Conservation (phyloP, 2,329 filamentous ascomycete genomes). For the Chaetomium globosum region DNA sequence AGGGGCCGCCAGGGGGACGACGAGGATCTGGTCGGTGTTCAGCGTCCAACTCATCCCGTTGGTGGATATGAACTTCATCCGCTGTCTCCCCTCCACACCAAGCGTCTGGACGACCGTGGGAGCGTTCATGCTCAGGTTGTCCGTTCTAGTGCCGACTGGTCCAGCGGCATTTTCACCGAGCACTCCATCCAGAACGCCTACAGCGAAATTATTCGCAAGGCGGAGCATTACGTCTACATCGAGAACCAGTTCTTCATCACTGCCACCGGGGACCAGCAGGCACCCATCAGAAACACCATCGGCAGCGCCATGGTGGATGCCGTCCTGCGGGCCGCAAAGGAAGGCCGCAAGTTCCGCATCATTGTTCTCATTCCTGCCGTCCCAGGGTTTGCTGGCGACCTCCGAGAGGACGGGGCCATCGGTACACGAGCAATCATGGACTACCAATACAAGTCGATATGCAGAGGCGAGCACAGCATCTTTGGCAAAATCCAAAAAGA, state of each 20-base stretch:
- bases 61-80: slow-evolving; percentile 87
- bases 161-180: slow-evolving; percentile 81
- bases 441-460: slow-evolving; percentile 81
- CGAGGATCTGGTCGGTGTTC: slow-evolving; percentile 85
- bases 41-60: slow-evolving; percentile 84
- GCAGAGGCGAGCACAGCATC: slow-evolving; percentile 79
- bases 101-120: slow-evolving; percentile 66
- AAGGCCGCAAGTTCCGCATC: slow-evolving; percentile 83
- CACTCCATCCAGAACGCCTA: slow-evolving; percentile 89
- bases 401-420: slow-evolving; percentile 70
- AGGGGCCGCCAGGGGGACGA: slow-evolving; percentile 75
- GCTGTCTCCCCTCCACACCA: slow-evolving; percentile 66
- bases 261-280: slow-evolving; percentile 84
- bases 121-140: slow-evolving; percentile 81
- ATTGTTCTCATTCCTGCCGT: slow-evolving; percentile 90
- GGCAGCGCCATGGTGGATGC: slow-evolving; percentile 90
- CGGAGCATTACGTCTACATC: slow-evolving; percentile 93
- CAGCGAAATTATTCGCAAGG: slow-evolving; percentile 78
- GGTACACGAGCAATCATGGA: slow-evolving; percentile 86
- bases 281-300: slow-evolving; percentile 83
- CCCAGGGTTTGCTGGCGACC: slow-evolving; percentile 79
- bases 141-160: slow-evolving; percentile 92
- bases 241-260: slow-evolving; percentile 99
- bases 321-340: slow-evolving; percentile 76
- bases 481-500: slow-evolving; percentile 72